Evolutionary conservation across 2,329 filamentous ascomycete genomes (phyloP).

Genomic region (Hypoxylon sp.): DNA sequence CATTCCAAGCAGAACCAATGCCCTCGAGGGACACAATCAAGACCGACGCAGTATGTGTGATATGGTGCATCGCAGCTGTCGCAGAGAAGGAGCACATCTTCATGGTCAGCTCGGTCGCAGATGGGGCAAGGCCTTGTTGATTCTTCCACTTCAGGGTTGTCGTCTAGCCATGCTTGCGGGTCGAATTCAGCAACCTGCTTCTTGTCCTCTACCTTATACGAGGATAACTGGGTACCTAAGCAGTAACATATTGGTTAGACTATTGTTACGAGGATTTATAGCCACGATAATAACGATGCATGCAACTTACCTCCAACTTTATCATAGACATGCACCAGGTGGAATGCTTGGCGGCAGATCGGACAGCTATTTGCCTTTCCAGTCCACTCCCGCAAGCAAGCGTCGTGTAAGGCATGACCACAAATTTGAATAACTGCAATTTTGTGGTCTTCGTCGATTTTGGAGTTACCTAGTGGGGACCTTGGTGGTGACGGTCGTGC

Average conservation of each 20-base stretch:
- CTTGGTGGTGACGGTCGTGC: slow-evolving; percentile 47
- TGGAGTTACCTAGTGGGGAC: slow-evolving; percentile 50
- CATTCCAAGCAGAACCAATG: slow-evolving; percentile 96
- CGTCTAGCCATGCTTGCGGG: slow-evolving; percentile 79
- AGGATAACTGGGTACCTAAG: slow-evolving; percentile 69
- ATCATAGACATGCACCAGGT: slow-evolving; percentile 87
- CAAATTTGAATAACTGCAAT: slow-evolving; percentile 80
- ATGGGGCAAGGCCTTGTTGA: slow-evolving; percentile 83
- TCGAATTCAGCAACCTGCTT: slow-evolving; percentile 93
- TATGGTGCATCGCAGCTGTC: slow-evolving; percentile 91
- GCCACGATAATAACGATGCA: slow-evolving; percentile 19
- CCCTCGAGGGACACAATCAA: slow-evolving; percentile 81
- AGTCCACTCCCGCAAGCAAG: slow-evolving; percentile 93
- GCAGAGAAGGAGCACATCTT: slow-evolving; percentile 89
- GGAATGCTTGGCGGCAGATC: slow-evolving; percentile 93
- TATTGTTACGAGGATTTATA: slow-evolving; percentile 22
- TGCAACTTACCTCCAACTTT: slow-evolving; percentile 79
- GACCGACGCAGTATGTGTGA: slow-evolving; percentile 91
- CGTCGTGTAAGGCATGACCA: slow-evolving; percentile 92
- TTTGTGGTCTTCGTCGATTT: slow-evolving; percentile 57
- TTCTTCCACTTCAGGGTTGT: slow-evolving; percentile 80
- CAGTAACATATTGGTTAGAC: slow-evolving; percentile 44
- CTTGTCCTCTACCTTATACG: slow-evolving; percentile 81
- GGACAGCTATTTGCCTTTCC: slow-evolving; percentile 98
- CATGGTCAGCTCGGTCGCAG: slow-evolving; percentile 84